Conservation (phyloP, 139 green algal genomes). For the Limnomonas spitsbergensis region DNA sequence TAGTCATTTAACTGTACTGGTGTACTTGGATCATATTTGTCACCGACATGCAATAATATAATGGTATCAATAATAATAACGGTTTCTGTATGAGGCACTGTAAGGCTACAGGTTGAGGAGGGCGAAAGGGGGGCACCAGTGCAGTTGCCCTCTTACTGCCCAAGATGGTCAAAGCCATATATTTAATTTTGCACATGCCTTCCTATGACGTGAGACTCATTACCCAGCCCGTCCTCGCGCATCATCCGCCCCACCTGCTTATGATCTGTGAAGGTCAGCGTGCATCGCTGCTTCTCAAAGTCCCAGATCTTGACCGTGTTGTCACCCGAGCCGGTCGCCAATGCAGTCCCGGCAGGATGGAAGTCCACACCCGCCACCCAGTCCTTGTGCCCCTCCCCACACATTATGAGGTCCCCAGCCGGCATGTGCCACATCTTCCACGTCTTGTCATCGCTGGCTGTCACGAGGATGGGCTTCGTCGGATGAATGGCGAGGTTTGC, state of each 20-base stretch:
- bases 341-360: slow-evolving; percentile 62
- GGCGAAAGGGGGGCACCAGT: no score
- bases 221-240: no score
- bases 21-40: no score
- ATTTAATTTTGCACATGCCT: no score
- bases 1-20: no score
- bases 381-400: slow-evolving; percentile 75
- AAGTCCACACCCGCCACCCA: slow-evolving; percentile 82
- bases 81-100: no score
- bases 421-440: slow-evolving; percentile 61
- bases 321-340: slow-evolving; percentile 73
- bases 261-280: slow-evolving; percentile 76
- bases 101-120: no score
- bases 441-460: slow-evolving; percentile 72
- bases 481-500: slow-evolving; percentile 74
- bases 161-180: no score
- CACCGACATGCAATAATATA: no score
- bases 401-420: slow-evolving; percentile 73
- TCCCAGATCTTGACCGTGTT: slow-evolving; percentile 79
- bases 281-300: slow-evolving; percentile 77
- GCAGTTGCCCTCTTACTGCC: no score
- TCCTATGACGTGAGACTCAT: no score
- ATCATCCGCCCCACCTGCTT: slow-evolving; percentile 46
- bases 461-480: slow-evolving; percentile 76
- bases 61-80: no score